Conservation (phyloP, 805 yeast species). For the Zygosaccharomyces siamensis region DNA sequence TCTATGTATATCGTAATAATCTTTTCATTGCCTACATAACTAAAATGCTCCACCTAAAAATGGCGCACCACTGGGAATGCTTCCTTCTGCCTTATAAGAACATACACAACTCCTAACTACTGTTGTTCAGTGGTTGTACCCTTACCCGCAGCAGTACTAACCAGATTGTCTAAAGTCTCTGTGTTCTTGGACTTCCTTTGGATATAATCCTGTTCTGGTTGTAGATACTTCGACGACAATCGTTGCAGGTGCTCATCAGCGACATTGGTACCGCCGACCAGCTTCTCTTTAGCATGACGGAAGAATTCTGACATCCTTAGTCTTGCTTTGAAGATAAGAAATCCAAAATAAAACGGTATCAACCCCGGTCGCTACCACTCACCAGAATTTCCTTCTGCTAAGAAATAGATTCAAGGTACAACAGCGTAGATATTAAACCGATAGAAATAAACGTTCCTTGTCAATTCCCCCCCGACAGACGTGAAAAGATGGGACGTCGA, state of each 20-base stretch:
- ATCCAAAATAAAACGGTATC: not conserved
- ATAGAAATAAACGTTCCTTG: too few relatives aligned
- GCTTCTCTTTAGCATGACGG: conserved; percentile 22
- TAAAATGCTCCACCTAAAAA: too few relatives aligned
- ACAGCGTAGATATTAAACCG: too few relatives aligned
- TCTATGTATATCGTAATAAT: too few relatives aligned
- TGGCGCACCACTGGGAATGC: too few relatives aligned
- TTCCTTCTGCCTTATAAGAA: too few relatives aligned
- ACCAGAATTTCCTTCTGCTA: not conserved
- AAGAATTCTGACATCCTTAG: conserved; percentile 19
- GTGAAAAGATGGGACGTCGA: too few relatives aligned
- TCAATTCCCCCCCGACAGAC: too few relatives aligned
- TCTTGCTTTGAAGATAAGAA: not conserved
- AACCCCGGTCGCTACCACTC: not conserved
- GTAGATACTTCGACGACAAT: conserved; percentile 11
- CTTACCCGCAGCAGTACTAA: conserved; percentile 14
- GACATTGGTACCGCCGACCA: conserved; percentile 21
- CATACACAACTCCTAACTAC: not conserved
- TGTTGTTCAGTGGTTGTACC: conserved; percentile 2
- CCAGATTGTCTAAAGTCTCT: conserved; percentile 13
- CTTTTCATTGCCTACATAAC: too few relatives aligned
- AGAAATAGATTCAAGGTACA: too few relatives aligned
- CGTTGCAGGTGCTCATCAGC: conserved; percentile 21
- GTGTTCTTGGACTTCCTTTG: conserved; percentile 8
- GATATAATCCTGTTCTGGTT: conserved; percentile 7